Conservation (phyloP, 2,329 filamentous ascomycete genomes). For the Neofusicoccum sp. region DNA sequence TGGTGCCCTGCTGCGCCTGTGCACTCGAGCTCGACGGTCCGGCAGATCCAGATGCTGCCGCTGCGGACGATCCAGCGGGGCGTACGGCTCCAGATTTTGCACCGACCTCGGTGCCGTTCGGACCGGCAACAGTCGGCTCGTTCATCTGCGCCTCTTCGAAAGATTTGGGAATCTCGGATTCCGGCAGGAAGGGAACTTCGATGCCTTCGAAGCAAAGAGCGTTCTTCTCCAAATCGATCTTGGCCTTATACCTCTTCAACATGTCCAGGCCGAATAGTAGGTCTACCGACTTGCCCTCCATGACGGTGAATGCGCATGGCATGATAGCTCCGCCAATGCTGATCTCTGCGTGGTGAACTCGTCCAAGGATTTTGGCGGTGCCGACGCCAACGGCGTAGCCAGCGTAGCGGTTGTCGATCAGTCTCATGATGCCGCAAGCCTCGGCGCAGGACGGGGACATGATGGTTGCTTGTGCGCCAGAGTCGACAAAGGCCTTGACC, state of each 20-base stretch:
- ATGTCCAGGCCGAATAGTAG: slow-evolving; percentile 92
- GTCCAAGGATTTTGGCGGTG: slow-evolving; percentile 89
- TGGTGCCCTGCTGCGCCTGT: not conserved
- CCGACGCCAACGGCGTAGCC: slow-evolving; percentile 92
- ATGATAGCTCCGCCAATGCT: slow-evolving; percentile 85
- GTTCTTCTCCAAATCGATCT: slow-evolving; percentile 81
- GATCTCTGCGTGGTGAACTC: slow-evolving; percentile 93
- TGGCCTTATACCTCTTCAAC: slow-evolving; percentile 92
- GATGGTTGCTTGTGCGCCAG: slow-evolving; percentile 94
- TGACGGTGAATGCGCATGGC: slow-evolving; percentile 95
- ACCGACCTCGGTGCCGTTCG: slow-evolving; percentile 85
- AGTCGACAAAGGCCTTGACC: slow-evolving; percentile 95
- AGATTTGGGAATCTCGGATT: slow-evolving; percentile 89
- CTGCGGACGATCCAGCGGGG: slow-evolving; percentile 44
- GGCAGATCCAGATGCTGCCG: slow-evolving; percentile 22
- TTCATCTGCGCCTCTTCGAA: slow-evolving; percentile 68
- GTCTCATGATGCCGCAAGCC: slow-evolving; percentile 89
- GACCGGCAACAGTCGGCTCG: slow-evolving; percentile 81
- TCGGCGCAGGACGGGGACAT: slow-evolving; percentile 95
- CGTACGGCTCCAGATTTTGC: slow-evolving; percentile 75
- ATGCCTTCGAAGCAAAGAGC: slow-evolving; percentile 84
- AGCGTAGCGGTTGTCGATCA: slow-evolving; percentile 88
- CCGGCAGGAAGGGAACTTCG: slow-evolving; percentile 85
- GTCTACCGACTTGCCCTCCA: slow-evolving; percentile 98
- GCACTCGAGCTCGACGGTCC: slow-evolving; percentile 12